Evolutionary conservation across 768 basidiomycete genomes (phyloP), one percentile per base, ranked within the genome.

Genomic region (Hypsizygus marmoreus): DNA sequence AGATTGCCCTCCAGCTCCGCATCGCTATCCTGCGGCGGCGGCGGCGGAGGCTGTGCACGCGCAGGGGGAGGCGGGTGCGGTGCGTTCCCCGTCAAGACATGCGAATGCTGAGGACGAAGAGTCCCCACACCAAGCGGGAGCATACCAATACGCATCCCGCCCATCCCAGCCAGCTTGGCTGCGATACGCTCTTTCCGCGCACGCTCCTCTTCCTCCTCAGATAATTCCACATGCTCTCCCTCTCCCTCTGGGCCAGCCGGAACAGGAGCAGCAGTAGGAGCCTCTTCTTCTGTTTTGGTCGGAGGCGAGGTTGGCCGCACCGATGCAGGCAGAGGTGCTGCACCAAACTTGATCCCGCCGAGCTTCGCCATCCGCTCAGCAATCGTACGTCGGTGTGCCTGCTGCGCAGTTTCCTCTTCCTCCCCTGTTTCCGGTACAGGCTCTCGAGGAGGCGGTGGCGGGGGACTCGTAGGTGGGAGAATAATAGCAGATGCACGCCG

Each of bases 351-450:
- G 60, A 95, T 84, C 3, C 89, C 91, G 12, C 94, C 91, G 0
- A 97, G 73, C 58, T 84, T 91, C 1, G 93, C 93, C 93, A 97
- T 95, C n/a, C 94, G 79, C 47, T 95, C 92, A 1, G 93, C 91
- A 28, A 97, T 89, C 1, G 88, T 88, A 23, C 74, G 75, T 17
- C 84, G 77, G 37, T 84, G 74, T 2, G 65, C n/a, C n/a, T n/a
- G n/a, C n/a, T n/a, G n/a, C n/a, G n/a, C 66, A 17, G 80, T 75
- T 45, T 79, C 79, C 1, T 70, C 70, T 40, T 78, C 74, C 47
- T 73, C 72, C 23, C 60, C 61, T 8, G 58, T 34, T 26, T 49
- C 59, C 14, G 43, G 29, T 23, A 43, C 32, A 11, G 49, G 41
- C 32, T 49, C 54, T 43, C 50, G 33, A 4, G 46, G 19, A 43